Percentiles rank a stretch among this genome's conserved stretches.
phyloP scores from a whole-genome alignment of 2,329 filamentous ascomycete genomes.

The Calonectria pteridis region DNA sequence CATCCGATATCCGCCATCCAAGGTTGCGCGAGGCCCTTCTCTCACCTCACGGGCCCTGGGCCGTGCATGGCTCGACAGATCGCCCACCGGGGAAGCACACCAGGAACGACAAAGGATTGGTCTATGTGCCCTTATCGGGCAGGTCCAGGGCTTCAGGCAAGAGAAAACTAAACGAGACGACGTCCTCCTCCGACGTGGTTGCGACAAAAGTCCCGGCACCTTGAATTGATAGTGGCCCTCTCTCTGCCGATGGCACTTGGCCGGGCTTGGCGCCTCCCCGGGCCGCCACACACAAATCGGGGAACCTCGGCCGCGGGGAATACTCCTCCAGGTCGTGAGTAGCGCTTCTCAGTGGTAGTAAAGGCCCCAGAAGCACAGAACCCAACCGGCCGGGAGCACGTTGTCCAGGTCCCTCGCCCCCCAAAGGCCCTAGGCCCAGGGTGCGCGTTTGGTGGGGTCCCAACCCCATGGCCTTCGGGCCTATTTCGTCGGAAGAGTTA shows the following conservation, averaged over 20 bases:
- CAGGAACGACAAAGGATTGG: neutral
- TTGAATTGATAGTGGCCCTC: neutral
- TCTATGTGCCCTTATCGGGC: slow-evolving; percentile 21
- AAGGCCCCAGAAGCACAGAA: neutral
- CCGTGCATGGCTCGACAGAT: slow-evolving; percentile 2
- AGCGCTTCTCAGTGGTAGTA: neutral
- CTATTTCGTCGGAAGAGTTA: slow-evolving; percentile 18
- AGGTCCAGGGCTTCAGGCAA: slow-evolving; percentile 7
- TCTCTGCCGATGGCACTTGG: neutral
- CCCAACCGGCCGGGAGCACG: slow-evolving; percentile 27
- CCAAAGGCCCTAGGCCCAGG: neutral
- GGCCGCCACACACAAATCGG: slow-evolving; percentile 1
- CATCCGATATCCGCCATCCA: neutral
- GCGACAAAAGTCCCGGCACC: slow-evolving; percentile 16
- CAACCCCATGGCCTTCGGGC: slow-evolving; percentile 4
- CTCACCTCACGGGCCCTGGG: neutral
- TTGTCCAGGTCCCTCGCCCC: neutral
- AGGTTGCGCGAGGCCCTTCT: neutral
- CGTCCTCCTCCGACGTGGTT: neutral
- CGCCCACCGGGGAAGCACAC: neutral
- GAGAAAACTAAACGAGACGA: neutral
- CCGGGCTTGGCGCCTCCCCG: neutral
- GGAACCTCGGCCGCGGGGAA: slow-evolving; percentile 2
- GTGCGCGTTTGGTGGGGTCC: neutral
- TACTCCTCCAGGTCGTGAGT: neutral